These are phyloP conservation scores for Hyaloscypha variabilis DNA, from an alignment of 495 filamentous ascomycete species.

Conservation along the genomic window DNA sequence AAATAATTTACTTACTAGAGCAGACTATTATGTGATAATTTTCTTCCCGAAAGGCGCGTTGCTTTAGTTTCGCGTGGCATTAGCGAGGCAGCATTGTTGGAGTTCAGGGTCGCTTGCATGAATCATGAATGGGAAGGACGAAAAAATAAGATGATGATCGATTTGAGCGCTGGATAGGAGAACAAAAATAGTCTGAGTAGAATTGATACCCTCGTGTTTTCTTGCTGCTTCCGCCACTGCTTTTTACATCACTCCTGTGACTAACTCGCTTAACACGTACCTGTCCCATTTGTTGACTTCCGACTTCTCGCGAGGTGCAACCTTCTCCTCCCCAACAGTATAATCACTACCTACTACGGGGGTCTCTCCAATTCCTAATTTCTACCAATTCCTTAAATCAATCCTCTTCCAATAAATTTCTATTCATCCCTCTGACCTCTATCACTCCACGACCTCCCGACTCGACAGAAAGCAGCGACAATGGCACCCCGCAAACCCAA, in stretches of 20 bases:
- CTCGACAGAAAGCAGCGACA: neutral
- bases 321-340: too few relatives aligned
- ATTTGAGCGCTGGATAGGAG: neutral
- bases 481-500: constrained; percentile 30
- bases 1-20: neutral
- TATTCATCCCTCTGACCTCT: neutral
- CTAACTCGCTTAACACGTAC: neutral
- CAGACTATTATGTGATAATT: constrained; percentile 30
- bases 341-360: too few relatives aligned
- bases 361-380: too few relatives aligned
- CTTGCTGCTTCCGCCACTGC: neutral
- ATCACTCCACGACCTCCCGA: neutral
- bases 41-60: neutral
- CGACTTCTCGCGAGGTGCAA: neutral
- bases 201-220: constrained; percentile 29
- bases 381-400: neutral
- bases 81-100: constrained; percentile 26
- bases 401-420: neutral
- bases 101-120: constrained; percentile 2
- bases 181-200: constrained; percentile 25
- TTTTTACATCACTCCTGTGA: neutral
- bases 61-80: constrained; percentile 1
- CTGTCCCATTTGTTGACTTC: neutral
- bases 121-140: too few relatives aligned
- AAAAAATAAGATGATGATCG: neutral